Evolutionary conservation across 2,329 filamentous ascomycete genomes (phyloP).

Genomic region (Sporothrix humicola): DNA sequence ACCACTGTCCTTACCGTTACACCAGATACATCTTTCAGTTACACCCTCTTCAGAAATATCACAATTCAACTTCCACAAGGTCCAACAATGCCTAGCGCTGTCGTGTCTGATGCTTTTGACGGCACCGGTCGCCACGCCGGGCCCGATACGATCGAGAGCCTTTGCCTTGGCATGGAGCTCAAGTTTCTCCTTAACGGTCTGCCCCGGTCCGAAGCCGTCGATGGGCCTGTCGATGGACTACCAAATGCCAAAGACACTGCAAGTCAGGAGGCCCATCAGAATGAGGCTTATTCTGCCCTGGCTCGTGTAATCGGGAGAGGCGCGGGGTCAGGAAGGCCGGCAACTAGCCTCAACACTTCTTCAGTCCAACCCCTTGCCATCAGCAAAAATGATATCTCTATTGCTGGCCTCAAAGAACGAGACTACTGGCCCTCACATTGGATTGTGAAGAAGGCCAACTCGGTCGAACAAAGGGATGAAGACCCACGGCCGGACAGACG

Average conservation of each 20-base stretch:
- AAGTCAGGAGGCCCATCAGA: slow-evolving; percentile 27
- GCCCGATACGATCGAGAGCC: slow-evolving; percentile 37
- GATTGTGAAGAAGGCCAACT: slow-evolving; percentile 52
- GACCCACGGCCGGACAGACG: slow-evolving; percentile 37
- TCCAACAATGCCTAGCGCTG: slow-evolving; percentile 31
- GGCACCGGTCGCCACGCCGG: not conserved
- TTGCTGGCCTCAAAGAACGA: slow-evolving; percentile 39
- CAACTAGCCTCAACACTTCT: not conserved
- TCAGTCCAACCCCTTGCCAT: slow-evolving; percentile 38
- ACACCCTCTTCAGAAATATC: not conserved
- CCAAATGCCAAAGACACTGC: not conserved
- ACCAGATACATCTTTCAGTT: not conserved
- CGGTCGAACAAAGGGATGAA: slow-evolving; percentile 44
- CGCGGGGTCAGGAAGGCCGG: slow-evolving; percentile 32
- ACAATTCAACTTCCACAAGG: not conserved
- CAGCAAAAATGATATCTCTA: slow-evolving; percentile 41
- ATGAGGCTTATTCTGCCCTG: slow-evolving; percentile 40
- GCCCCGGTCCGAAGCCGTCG: slow-evolving; percentile 21
- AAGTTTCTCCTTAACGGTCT: slow-evolving; percentile 45
- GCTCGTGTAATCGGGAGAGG: slow-evolving; percentile 39
- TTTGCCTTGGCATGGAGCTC: slow-evolving; percentile 45
- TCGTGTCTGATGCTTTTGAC: not conserved
- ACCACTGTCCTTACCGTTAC: not conserved
- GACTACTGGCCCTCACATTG: slow-evolving; percentile 48
- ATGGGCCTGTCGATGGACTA: slow-evolving; percentile 19